Conservation (phyloP, 2,329 filamentous ascomycete genomes). For the Chaetomium sp. region DNA sequence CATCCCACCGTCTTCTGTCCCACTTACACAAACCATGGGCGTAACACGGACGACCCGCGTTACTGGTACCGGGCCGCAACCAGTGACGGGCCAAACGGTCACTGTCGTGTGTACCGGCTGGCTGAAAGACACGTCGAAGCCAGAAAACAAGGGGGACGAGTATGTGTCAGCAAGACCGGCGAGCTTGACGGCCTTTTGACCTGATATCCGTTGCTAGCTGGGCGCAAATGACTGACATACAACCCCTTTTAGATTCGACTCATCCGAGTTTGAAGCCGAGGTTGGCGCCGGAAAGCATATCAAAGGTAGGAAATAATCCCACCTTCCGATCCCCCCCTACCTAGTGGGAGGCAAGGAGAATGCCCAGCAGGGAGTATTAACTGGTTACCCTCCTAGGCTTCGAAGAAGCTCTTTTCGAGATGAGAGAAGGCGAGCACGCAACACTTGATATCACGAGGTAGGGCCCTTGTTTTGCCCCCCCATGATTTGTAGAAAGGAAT, state of each 20-base stretch:
- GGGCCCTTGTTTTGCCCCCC: constrained; percentile 27
- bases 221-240: too few species aligned
- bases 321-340: not conserved
- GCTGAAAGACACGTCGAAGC: constrained; percentile 60
- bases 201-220: constrained; percentile 1
- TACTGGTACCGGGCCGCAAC: constrained; percentile 56
- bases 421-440: constrained; percentile 88
- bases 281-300: constrained; percentile 87
- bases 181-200: not conserved
- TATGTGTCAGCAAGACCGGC: constrained; percentile 30
- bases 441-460: constrained; percentile 74
- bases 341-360: not conserved
- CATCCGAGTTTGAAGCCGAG: constrained; percentile 68
- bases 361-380: not conserved
- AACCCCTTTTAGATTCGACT: constrained; percentile 66
- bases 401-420: constrained; percentile 78
- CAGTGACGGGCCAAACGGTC: constrained; percentile 63
- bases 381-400: constrained; percentile 47
- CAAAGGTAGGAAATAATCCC: constrained; percentile 52
- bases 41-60: constrained; percentile 62
- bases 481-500: not conserved
- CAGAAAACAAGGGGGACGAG: constrained; percentile 63
- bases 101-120: constrained; percentile 89
- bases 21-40: constrained; percentile 47
- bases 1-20: not conserved